phyloP scores from a whole-genome alignment of 306 rosid genomes.

The Vicia faba region DNA sequence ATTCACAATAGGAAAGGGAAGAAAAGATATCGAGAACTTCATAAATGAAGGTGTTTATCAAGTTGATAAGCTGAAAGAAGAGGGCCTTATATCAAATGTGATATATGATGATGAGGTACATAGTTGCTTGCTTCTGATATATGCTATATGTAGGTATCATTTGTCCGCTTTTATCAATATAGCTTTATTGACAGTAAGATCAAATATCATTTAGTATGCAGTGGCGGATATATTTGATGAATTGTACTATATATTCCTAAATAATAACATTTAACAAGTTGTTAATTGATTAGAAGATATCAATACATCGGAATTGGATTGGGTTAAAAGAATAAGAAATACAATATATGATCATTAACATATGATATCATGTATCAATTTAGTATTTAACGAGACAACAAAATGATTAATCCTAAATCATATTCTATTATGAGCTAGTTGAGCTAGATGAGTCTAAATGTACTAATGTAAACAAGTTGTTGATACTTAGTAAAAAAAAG shows the following conservation, averaged over 20 bases:
- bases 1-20: constrained; percentile 60
- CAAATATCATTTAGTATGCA: neutral
- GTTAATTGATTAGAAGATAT: constrained; percentile 22
- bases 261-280: constrained; percentile 14
- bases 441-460: no score
- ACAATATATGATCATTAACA: neutral
- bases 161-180: neutral
- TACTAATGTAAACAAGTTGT: no score
- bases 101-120: constrained; percentile 86
- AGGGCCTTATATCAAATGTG: constrained; percentile 81
- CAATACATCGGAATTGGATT: constrained; percentile 15
- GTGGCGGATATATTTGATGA: neutral
- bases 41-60: constrained; percentile 84
- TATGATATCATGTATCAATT: no score
- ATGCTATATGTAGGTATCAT: neutral
- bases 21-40: constrained; percentile 70
- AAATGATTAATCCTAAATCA: no score
- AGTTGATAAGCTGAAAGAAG: constrained; percentile 83
- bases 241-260: constrained; percentile 2
- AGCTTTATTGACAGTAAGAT: neutral
- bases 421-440: no score
- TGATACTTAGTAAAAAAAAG: no score
- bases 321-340: constrained; percentile 35
- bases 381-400: no score
- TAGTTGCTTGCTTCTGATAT: constrained; percentile 31